phyloP scores from a whole-genome alignment of 345 rosid species.

The Diplotaxis tenuifolia region DNA sequence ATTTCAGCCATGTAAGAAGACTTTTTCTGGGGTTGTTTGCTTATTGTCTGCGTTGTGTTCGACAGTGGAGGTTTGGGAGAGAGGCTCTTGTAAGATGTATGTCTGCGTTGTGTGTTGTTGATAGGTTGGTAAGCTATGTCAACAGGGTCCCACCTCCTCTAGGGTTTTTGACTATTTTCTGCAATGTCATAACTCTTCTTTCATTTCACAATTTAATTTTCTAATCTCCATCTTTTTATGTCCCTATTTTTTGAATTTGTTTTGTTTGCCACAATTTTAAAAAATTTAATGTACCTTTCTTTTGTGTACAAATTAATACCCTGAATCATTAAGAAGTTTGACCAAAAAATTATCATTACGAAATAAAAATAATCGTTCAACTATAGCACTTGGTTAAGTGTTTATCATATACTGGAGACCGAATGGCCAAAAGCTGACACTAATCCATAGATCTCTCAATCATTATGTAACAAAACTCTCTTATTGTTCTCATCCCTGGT shows the following conservation, averaged over 20 bases:
- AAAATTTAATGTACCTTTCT: no score
- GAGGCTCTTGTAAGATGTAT: neutral
- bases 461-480: constrained; percentile 21
- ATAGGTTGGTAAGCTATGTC: constrained; percentile 3
- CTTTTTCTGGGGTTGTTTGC: neutral
- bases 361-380: neutral
- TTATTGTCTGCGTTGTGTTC: constrained; percentile 13
- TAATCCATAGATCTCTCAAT: constrained; percentile 8
- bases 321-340: neutral
- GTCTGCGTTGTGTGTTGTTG: neutral
- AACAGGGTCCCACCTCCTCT: constrained; percentile 18
- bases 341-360: no score
- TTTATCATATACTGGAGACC: constrained; percentile 16
- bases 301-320: neutral
- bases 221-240: neutral
- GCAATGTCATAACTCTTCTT: neutral
- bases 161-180: constrained; percentile 8
- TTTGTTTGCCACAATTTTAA: neutral
- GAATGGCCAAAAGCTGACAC: constrained; percentile 23
- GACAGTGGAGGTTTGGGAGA: neutral
- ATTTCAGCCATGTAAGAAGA: constrained; percentile 30
- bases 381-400: neutral
- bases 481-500: neutral
- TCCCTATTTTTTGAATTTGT: no score
- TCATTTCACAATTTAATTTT: neutral